Base-by-base conservation (phyloP, 805 yeast genomes). In the Wickerhamomyces strasburgensis region DNA sequence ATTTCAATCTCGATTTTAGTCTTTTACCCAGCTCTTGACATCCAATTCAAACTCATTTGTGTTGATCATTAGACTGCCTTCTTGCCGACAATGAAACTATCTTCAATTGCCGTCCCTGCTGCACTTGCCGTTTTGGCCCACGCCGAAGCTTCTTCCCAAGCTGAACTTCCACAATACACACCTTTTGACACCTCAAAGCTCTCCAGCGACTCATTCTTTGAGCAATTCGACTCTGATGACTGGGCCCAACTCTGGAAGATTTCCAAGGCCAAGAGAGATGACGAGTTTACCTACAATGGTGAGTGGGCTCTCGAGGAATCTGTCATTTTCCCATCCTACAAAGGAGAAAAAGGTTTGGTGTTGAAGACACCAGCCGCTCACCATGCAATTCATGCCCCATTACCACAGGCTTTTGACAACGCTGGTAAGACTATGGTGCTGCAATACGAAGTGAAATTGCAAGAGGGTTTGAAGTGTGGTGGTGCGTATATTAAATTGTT, bases 361-460 rank as follows among this genome's bases (percentile, higher is more conserved):
- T 71, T 82, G 58, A 82, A 80, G 54, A 64, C 81, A 14, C 78
- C 79, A 32, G 88, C 94, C 28, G 80, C 86, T 17, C 85, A 78
- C 54, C 88, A 86, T 57, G 95, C 94, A 29, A 84, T 89, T 48
- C 78, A 86, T 27, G 74, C 77, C 37, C 59, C 67, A 43, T 68
- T 89, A 38, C 74, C 75, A 14, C 40, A 58, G 19, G 72, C 80
- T 3, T 69, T 88, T 39, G 72, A 73, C 55, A 81, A 80, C 58
- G 72, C 66, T 9, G 71, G 70, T 47, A 67, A 76, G 39, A 78
- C 86, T 13, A 66, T 89, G 44, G 96, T 89, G 8, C 63, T 87
- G 29, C 97, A 89, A 62, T 89, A 86, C 60, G 97, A 89, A 61
- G 84, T 86, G 38, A 88, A 88, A 63, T 62, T 80, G 29, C 96